Percentiles rank a stretch among this genome's conserved stretches.
Evolutionary conservation across 2,329 filamentous ascomycete species (phyloP).

Genomic region (Neocucurbitaria cava): DNA sequence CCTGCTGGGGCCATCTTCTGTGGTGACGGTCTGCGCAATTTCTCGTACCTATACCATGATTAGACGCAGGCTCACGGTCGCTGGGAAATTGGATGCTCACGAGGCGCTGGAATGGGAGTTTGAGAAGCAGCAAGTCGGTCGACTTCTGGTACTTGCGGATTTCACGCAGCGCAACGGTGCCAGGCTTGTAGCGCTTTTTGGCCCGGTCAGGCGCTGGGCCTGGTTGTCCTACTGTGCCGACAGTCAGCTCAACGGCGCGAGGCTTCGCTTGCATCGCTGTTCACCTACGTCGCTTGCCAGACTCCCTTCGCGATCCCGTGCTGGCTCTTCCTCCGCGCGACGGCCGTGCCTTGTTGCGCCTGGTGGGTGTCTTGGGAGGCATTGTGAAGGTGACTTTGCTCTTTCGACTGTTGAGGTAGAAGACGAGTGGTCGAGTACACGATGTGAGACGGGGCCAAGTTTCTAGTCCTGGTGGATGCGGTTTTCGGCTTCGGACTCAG

Average conservation of each 20-base stretch:
- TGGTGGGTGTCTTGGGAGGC: conserved; percentile 32
- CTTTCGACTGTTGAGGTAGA: not conserved
- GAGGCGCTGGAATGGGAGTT: conserved; percentile 96
- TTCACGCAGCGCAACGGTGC: conserved; percentile 96
- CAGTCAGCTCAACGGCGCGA: conserved; percentile 7
- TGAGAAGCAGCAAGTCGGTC: conserved; percentile 94
- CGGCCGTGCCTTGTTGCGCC: conserved; percentile 42
- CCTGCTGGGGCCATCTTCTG: conserved; percentile 64
- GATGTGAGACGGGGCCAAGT: not conserved
- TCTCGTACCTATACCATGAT: conserved; percentile 63
- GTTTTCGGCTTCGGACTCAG: too few species aligned
- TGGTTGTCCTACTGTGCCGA: conserved; percentile 34
- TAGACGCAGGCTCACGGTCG: conserved; percentile 64
- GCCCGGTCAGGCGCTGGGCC: conserved; percentile 42
- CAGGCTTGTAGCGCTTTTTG: conserved; percentile 57
- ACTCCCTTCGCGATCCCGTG: conserved; percentile 24
- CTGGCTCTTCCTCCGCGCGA: conserved; percentile 37
- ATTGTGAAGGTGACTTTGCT: conserved; percentile 1
- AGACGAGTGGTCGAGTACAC: not conserved
- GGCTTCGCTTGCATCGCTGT: not conserved
- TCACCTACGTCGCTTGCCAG: conserved; percentile 27
- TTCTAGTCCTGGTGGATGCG: not conserved
- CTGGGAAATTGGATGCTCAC: conserved; percentile 49
- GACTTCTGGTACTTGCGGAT: conserved; percentile 98
- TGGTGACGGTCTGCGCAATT: conserved; percentile 75